Conservation (phyloP, 2,329 filamentous ascomycete species). For the Corniculantispora saksenae region DNA sequence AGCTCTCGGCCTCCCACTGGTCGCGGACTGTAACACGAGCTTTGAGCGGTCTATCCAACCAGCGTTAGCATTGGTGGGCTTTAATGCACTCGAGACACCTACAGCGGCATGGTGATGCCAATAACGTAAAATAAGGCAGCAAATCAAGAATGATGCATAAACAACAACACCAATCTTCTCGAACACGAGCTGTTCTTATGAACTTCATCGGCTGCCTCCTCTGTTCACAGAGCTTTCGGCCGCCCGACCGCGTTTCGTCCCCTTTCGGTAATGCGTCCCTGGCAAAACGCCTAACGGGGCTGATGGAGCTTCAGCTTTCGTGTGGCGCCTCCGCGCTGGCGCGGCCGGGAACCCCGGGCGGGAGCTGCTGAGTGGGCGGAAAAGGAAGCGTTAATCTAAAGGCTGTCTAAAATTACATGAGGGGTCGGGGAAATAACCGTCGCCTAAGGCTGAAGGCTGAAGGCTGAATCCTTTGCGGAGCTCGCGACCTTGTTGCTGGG, state of each 20-base stretch:
- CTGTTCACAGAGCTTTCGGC: not conserved
- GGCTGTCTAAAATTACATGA: not conserved
- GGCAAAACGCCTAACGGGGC: slow-evolving; percentile 11
- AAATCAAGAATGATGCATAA: not conserved
- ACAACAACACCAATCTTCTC: too few relatives aligned
- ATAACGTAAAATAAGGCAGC: not conserved
- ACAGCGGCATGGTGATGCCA: slow-evolving; percentile 2
- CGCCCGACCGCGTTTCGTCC: slow-evolving; percentile 1
- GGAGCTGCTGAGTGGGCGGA: not conserved
- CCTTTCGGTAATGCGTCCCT: not conserved
- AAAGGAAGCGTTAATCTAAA: not conserved
- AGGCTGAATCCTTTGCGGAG: slow-evolving; percentile 1
- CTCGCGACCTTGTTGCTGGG: not conserved
- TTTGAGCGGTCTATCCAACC: slow-evolving; percentile 41
- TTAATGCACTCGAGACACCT: not conserved
- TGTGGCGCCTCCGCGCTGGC: slow-evolving; percentile 3
- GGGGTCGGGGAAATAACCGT: not conserved
- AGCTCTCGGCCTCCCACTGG: slow-evolving; percentile 39
- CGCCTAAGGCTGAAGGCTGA: slow-evolving; percentile 3
- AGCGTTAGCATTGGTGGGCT: not conserved
- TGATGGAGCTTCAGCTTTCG: slow-evolving; percentile 10
- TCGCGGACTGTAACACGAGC: slow-evolving; percentile 45
- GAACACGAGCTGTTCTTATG: not conserved
- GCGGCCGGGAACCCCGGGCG: not conserved
- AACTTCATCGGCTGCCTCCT: not conserved